Conservation (phyloP, 805 yeast species). For the Lipomyces kockii region DNA sequence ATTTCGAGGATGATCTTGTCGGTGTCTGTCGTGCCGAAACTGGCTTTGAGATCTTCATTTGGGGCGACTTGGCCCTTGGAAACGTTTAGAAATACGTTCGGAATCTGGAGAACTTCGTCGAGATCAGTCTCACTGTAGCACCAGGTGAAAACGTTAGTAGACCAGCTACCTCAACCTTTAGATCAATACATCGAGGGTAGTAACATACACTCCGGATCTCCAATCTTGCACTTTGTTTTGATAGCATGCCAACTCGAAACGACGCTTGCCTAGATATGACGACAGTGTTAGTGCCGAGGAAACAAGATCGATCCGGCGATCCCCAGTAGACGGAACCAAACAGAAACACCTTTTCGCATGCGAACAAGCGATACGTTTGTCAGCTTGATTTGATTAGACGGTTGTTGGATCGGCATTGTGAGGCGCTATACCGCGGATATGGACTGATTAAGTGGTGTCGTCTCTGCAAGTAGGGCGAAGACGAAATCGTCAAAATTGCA, state of each 20-base stretch:
- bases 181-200: not conserved
- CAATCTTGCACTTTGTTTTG: slow-evolving; percentile 97
- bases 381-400: slow-evolving; percentile 82
- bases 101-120: slow-evolving; percentile 94
- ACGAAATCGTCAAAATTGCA: no score
- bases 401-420: slow-evolving; percentile 74
- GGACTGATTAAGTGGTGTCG: no score
- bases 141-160: not conserved
- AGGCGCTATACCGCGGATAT: no score
- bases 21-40: slow-evolving; percentile 76
- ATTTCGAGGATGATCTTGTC: slow-evolving; percentile 81
- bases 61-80: slow-evolving; percentile 94
- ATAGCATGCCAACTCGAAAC: slow-evolving; percentile 95
- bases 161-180: not conserved
- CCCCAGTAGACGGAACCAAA: no score
- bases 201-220: slow-evolving; percentile 65
- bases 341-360: slow-evolving; percentile 69
- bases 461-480: no score
- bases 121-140: slow-evolving; percentile 73
- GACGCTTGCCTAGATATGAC: slow-evolving; percentile 60
- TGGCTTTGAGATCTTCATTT: slow-evolving; percentile 73
- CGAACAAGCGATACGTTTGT: slow-evolving; percentile 94
- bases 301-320: not conserved
- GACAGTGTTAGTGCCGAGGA: not conserved
- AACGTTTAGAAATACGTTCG: slow-evolving; percentile 90